Base-by-base conservation (phyloP, 495 filamentous ascomycete species). In the Cenococcum geophilum region DNA sequence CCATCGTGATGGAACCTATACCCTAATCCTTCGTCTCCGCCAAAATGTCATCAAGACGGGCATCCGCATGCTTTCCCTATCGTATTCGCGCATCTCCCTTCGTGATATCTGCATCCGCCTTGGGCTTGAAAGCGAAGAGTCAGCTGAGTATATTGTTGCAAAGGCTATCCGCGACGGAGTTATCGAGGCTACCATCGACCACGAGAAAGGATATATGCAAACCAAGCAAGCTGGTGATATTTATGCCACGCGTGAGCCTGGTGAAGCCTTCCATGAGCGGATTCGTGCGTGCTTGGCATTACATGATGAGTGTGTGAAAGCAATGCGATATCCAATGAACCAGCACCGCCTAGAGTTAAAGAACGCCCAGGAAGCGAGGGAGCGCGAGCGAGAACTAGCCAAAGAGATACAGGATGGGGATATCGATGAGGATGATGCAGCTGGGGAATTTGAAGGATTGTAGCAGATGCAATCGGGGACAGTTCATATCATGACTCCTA, bases 31-130 rank as follows among this genome's bases (percentile, higher is more conserved):
- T 62, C 90, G 93, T 50, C 80, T 98, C 42, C 84, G 93, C 55
- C 93, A 98, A 73, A 97, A 97, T 75, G 93, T 98, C 73, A 97
- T 98, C 83, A 96, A 96, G 78, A 98, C 93, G 36, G 93, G 93
- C 66, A 93, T 98, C 66, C 89, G 93, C 63, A 97, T 96, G 89
- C 96, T 98, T 85, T 96, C 92, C 32, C 78, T 98, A 70, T 93
- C 91, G 55, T 98, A 98, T 76, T 95, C 92, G 55, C 86, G 91
- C 59, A 98, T 98, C 71, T 96, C 91, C n/a, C 81, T 98, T 49
- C 85, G 93, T 56, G 93, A 98, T 70, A 98, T 98, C 63, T 97
- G 95, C 78, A 89, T 97, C 61, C 88, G 93, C 50, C 80, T 98
- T 56, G 87, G 90, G 45, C 76, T 98, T n/a, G 88, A 90, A 58